A percentile compares a stretch with the other conserved stretches of the same genome.
phyloP scores from a whole-genome alignment of 2,329 filamentous ascomycete genomes.

The Lecanicillium sp. region DNA sequence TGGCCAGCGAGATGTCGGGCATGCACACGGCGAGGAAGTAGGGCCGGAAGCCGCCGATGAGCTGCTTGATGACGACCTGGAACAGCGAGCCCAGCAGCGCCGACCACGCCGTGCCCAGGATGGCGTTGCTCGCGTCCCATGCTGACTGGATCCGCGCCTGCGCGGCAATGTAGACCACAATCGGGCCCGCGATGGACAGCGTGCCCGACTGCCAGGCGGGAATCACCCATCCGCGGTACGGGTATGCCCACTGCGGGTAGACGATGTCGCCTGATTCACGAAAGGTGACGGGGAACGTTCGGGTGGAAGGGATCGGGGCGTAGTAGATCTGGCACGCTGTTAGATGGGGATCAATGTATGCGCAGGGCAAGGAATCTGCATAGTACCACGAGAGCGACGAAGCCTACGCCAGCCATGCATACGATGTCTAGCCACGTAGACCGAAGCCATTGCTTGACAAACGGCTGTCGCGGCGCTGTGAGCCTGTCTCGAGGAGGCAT shows the following conservation, averaged over 20 bases:
- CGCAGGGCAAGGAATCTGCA: neutral
- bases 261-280: constrained; percentile 50
- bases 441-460: constrained; percentile 43
- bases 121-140: constrained; percentile 55
- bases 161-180: constrained; percentile 46
- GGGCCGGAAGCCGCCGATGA: constrained; percentile 56
- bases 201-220: constrained; percentile 51
- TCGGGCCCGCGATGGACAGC: constrained; percentile 49
- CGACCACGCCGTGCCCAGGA: constrained; percentile 53
- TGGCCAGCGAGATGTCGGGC: constrained; percentile 40
- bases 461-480: constrained; percentile 7
- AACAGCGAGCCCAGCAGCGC: constrained; percentile 54
- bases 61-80: constrained; percentile 58
- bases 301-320: constrained; percentile 44
- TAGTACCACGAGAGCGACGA: constrained; percentile 21
- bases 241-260: constrained; percentile 57
- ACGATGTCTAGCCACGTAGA: constrained; percentile 52
- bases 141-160: constrained; percentile 50
- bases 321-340: constrained; percentile 36
- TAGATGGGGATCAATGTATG: neutral
- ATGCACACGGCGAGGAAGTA: constrained; percentile 59
- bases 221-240: constrained; percentile 54
- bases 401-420: constrained; percentile 46
- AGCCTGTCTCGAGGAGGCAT: constrained; percentile 2
- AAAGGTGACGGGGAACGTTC: constrained; percentile 57